These are phyloP conservation scores for Giardia muris DNA, from an alignment of 208 protist genomes.

Conservation along the genomic window DNA sequence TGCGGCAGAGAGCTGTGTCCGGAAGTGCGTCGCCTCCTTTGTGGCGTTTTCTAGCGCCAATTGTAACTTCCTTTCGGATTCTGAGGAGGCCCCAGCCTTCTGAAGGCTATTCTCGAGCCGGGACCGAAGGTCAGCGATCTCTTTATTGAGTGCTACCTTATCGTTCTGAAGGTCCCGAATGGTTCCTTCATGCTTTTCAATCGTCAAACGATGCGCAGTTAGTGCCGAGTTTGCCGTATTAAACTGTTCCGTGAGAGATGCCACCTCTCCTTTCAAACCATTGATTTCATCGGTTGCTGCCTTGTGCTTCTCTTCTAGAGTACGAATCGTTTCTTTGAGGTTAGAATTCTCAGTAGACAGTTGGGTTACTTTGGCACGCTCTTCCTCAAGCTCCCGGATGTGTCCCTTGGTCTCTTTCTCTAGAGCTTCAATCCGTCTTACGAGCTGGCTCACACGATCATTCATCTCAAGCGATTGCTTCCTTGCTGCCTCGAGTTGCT, in stretches of 20 bases:
- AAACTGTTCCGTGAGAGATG: not conserved
- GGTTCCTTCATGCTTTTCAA: not conserved
- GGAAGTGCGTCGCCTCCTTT: not conserved
- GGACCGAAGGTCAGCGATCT: not conserved
- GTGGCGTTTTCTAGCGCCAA: constrained; percentile 16
- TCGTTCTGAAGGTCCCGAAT: not conserved
- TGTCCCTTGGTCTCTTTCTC: not conserved
- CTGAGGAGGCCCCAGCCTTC: not conserved
- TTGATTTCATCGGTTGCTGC: not conserved
- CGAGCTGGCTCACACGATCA: not conserved
- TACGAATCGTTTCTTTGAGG: not conserved
- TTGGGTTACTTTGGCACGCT: not conserved
- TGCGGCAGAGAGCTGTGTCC: not conserved
- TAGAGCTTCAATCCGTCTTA: not conserved
- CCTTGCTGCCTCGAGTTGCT: not conserved
- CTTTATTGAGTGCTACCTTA: not conserved
- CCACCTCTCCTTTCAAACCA: not conserved
- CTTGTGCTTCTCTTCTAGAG: not conserved
- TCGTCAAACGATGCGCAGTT: not conserved
- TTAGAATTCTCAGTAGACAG: not conserved
- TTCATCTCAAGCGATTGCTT: not conserved
- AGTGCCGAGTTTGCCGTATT: not conserved
- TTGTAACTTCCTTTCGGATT: constrained; percentile 15
- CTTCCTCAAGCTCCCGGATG: not conserved
- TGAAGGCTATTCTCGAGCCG: not conserved